Conservation (phyloP, 768 basidiomycete genomes). For the Termitomyces sp. region DNA sequence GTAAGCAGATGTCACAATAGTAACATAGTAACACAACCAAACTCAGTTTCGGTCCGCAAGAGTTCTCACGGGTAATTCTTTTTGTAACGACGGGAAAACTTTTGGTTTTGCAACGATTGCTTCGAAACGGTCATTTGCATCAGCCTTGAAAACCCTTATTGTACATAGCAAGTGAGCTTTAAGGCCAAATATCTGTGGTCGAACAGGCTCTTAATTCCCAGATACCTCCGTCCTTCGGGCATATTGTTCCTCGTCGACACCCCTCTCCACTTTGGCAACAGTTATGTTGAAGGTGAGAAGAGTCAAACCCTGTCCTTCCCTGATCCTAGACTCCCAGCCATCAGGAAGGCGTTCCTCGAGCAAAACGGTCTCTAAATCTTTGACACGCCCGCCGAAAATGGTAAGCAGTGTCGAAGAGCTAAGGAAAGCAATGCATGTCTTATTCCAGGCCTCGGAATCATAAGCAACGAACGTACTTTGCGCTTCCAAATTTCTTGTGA, state of each 20-base stretch:
- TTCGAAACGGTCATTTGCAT: no score
- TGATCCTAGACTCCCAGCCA: slow-evolving; percentile 61
- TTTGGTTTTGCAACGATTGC: no score
- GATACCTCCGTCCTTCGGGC: slow-evolving; percentile 4
- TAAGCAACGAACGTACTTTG: slow-evolving; percentile 45
- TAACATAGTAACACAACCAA: slow-evolving; percentile 13
- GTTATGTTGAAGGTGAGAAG: slow-evolving; percentile 47
- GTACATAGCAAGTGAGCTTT: no score
- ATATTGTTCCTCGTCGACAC: slow-evolving; percentile 31
- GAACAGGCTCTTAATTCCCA: not conserved
- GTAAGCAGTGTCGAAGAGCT: slow-evolving; percentile 60
- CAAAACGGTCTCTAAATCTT: slow-evolving; percentile 50
- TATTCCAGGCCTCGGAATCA: not conserved
- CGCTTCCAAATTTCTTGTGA: slow-evolving; percentile 60
- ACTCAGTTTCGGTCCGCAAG: no score
- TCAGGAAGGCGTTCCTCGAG: slow-evolving; percentile 65
- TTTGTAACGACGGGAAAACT: no score
- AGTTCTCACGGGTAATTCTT: no score
- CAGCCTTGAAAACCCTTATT: no score
- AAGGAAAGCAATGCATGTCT: not conserved
- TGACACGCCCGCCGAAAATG: slow-evolving; percentile 59
- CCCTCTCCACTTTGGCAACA: slow-evolving; percentile 34
- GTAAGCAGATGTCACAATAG: no score
- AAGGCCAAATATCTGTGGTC: no score
- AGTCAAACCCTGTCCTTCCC: slow-evolving; percentile 54